Conservation (phyloP, 176 grass and related monocot species). For the Alopecurus myosuroides region DNA sequence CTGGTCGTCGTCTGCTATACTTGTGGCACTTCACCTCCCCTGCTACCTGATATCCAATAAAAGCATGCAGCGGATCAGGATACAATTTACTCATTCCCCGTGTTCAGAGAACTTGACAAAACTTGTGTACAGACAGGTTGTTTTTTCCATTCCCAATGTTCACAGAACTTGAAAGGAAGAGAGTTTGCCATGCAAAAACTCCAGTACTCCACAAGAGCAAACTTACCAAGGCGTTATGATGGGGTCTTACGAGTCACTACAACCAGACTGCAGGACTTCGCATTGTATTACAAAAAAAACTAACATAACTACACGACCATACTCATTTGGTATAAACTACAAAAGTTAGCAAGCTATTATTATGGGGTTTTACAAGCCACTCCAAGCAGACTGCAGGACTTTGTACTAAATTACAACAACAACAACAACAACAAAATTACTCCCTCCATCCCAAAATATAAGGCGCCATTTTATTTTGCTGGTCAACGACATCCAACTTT, state of each 20-base stretch:
- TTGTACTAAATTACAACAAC: neutral
- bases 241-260: neutral
- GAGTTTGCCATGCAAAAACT: neutral
- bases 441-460: no score
- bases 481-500: no score
- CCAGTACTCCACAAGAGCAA: neutral
- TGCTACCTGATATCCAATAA: conserved; percentile 49
- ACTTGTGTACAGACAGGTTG: neutral
- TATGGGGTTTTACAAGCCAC: neutral
- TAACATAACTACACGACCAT: neutral
- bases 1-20: conserved; percentile 77
- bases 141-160: neutral
- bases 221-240: neutral
- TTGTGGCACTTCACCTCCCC: conserved; percentile 91
- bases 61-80: neutral
- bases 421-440: no score
- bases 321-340: neutral
- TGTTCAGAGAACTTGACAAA: neutral
- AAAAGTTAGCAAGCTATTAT: neutral
- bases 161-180: neutral
- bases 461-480: no score
- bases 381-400: neutral
- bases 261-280: neutral
- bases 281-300: neutral
- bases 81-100: neutral